These are phyloP conservation scores for Ustilago tritici DNA, from an alignment of 1,284 basidiomycete species.

Conservation along the genomic window DNA sequence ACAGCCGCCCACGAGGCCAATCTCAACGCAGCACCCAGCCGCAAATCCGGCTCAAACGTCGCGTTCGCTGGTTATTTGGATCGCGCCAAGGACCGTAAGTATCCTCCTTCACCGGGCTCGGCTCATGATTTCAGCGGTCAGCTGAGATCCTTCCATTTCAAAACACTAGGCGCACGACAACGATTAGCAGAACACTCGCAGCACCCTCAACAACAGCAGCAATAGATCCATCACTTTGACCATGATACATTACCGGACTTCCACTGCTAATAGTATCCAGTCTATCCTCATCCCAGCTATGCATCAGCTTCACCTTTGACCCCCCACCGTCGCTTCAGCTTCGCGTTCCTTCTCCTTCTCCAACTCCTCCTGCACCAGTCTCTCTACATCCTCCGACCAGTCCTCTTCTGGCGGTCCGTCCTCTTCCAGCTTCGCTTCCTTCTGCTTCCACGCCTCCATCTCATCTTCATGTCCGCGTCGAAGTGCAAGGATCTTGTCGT, in stretches of 20 bases:
- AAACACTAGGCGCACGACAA: conserved; percentile 20
- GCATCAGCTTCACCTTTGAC: conserved; percentile 4
- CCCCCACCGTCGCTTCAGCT: neutral
- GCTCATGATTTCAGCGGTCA: neutral
- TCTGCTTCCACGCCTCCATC: conserved; percentile 31
- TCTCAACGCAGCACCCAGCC: neutral
- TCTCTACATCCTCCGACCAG: conserved; percentile 43
- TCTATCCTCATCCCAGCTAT: neutral
- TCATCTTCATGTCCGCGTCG: conserved; percentile 39
- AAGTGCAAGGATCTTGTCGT: conserved; percentile 59
- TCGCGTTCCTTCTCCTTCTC: conserved; percentile 19
- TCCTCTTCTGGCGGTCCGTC: conserved; percentile 39
- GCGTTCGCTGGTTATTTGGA: conserved; percentile 30
- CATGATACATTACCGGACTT: neutral
- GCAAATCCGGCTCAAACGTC: conserved; percentile 3
- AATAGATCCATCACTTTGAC: neutral
- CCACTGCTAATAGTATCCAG: conserved; percentile 5
- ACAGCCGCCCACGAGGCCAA: conserved; percentile 1
- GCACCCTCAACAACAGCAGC: neutral
- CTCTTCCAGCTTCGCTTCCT: conserved; percentile 24
- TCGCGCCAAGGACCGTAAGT: conserved; percentile 37
- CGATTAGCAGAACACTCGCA: conserved; percentile 26
- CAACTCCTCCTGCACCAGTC: conserved; percentile 41
- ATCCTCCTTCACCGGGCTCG: neutral
- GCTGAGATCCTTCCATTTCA: neutral